Evolutionary conservation across 2,329 filamentous ascomycete species (phyloP), one percentile per base, ranked within the genome.

Genomic region (Rhytidhysteron rufulum): DNA sequence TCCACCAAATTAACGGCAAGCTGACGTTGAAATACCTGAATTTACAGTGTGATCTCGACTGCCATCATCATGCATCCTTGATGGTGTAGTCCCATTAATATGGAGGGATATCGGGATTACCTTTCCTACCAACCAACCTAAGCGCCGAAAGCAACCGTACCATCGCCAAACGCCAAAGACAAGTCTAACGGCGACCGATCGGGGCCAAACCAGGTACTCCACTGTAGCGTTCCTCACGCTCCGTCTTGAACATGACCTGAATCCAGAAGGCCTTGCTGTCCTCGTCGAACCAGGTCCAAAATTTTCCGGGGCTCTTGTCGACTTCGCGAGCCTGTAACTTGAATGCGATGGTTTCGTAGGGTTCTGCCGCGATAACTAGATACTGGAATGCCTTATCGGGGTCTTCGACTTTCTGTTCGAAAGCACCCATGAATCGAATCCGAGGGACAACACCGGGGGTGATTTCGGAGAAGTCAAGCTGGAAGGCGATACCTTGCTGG

Each of bases 261-360:
- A 96, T 80, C 88, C 89, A 97, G 63, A 94, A 98, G 72, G 97
- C 91, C 75, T 94, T 95, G 48, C 85, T 82, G 65, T 98, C 93
- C 45, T 85, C 83, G 68, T 98, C 93, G 75, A 90, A 98, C 83
- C 90, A 97, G 39, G 81, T 85, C 78, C 91, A 98, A 67, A 90
- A 93, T 57, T 84, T 79, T 42, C 87, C 90, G 51, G 94, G 89
- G 18, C 86, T 78, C 55, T 89, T 80, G 70, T 98, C 93, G 44
- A 98, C 82, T 73, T 97, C 93, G 44, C 88, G 77, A 4, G 90
- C 88, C 65, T 95, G 93, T 40, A 98, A 75, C 75, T 98, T 98
- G 68, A 98, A 97, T 4, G 81, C 88, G 65, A 91, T 94, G 2
- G 89, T 97, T 79, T 98, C 91, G 71, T 98, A 98, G 9, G 93